Conservation (phyloP, 2,329 filamentous ascomycete genomes). For the Parastagonospora nodorum region DNA sequence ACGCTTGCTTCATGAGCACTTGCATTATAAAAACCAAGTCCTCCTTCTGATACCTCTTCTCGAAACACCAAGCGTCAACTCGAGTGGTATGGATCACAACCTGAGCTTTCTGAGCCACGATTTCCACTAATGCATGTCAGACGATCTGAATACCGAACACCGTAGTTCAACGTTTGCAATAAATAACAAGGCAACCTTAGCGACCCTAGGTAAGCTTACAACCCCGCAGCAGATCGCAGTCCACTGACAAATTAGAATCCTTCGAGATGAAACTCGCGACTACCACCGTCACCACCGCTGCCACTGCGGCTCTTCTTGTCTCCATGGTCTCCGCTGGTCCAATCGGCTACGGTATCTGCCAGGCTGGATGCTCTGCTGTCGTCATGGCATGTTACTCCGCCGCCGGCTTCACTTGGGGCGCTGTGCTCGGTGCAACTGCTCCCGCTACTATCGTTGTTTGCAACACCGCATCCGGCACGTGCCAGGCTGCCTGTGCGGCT, state of each 20-base stretch:
- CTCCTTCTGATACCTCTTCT: too few relatives aligned
- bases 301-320: background rate
- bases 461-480: slow-evolving; percentile 53
- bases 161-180: too few relatives aligned
- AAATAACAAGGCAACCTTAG: too few relatives aligned
- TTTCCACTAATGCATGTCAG: too few relatives aligned
- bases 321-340: slow-evolving; percentile 33
- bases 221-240: too few relatives aligned
- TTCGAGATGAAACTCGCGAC: background rate
- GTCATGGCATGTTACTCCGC: slow-evolving; percentile 55
- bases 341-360: slow-evolving; percentile 52
- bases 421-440: slow-evolving; percentile 44
- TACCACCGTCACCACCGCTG: background rate
- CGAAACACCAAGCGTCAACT: too few relatives aligned
- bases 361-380: slow-evolving; percentile 53
- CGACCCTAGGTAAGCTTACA: too few relatives aligned
- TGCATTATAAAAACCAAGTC: too few relatives aligned
- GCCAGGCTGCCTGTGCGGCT: slow-evolving; percentile 52
- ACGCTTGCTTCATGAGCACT: too few relatives aligned
- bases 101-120: too few relatives aligned
- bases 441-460: slow-evolving; percentile 52
- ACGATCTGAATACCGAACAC: too few relatives aligned
- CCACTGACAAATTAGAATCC: background rate
- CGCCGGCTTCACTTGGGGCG: slow-evolving; percentile 52
- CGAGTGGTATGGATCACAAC: too few relatives aligned